phyloP scores from a whole-genome alignment of 2,329 filamentous ascomycete genomes.

The Epichloe bromicola region DNA sequence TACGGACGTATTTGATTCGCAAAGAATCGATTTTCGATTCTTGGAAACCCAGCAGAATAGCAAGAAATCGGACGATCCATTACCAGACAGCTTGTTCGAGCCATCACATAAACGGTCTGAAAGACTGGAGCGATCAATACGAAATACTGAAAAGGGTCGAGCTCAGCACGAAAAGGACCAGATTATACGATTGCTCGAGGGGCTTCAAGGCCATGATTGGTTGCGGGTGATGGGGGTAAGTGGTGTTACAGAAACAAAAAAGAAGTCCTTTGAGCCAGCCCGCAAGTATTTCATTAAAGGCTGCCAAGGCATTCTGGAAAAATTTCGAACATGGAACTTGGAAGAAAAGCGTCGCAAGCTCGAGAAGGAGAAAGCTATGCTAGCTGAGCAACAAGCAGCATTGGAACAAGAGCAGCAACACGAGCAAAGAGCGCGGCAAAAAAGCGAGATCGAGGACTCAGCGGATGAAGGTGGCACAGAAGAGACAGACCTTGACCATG shows the following conservation, averaged over 20 bases:
- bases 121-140: conserved; percentile 46
- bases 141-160: conserved; percentile 50
- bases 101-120: conserved; percentile 45
- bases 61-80: conserved; percentile 35
- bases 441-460: conserved; percentile 16
- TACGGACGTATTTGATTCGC: conserved; percentile 40
- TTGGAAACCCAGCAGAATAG: conserved; percentile 33
- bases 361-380: conserved; percentile 51
- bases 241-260: conserved; percentile 74
- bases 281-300: conserved; percentile 74
- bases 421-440: conserved; percentile 9
- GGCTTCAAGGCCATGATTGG: conserved; percentile 86
- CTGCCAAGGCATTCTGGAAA: conserved; percentile 68
- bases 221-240: conserved; percentile 82
- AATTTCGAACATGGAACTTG: conserved; percentile 77
- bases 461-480: conserved; percentile 23
- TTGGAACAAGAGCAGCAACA: conserved; percentile 25
- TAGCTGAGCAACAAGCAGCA: conserved; percentile 8
- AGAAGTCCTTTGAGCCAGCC: conserved; percentile 76
- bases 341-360: conserved; percentile 76
- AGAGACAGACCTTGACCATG: conserved; percentile 9
- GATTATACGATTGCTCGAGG: conserved; percentile 57
- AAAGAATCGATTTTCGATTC: conserved; percentile 43
- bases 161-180: conserved; percentile 56
- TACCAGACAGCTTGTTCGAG: conserved; percentile 42